Conservation (phyloP, 768 basidiomycete genomes). For the Tremella yokohamensis region DNA sequence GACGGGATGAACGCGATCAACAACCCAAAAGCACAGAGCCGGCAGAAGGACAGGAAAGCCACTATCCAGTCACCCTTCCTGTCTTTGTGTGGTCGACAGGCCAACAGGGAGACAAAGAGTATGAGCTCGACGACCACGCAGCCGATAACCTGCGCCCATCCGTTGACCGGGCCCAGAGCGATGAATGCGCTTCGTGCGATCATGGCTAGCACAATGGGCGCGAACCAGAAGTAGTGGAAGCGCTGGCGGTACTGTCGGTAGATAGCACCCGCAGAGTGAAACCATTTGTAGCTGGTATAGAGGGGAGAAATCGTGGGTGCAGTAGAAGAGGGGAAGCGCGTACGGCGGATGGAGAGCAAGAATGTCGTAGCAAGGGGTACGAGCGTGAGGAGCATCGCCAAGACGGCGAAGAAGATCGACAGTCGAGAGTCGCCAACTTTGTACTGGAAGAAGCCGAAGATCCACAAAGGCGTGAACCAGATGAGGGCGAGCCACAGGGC, state of each 20-base stretch:
- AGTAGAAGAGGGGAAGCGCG: constrained; percentile 53
- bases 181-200: constrained; percentile 71
- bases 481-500: constrained; percentile 65
- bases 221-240: constrained; percentile 65
- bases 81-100: constrained; percentile 63
- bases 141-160: constrained; percentile 66
- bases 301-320: constrained; percentile 54
- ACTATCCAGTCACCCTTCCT: constrained; percentile 68
- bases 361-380: constrained; percentile 57
- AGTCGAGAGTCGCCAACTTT: constrained; percentile 82
- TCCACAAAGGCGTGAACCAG: constrained; percentile 64
- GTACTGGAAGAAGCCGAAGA: constrained; percentile 87
- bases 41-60: constrained; percentile 63
- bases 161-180: constrained; percentile 57
- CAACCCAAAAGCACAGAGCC: constrained; percentile 67
- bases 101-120: constrained; percentile 58
- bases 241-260: constrained; percentile 62
- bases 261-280: constrained; percentile 46
- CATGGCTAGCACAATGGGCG: constrained; percentile 59
- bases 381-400: constrained; percentile 60
- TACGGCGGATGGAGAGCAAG: constrained; percentile 57
- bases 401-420: constrained; percentile 70
- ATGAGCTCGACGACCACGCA: constrained; percentile 65
- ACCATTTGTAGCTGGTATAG: constrained; percentile 61
- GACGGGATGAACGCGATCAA: constrained; percentile 72